phyloP scores from a whole-genome alignment of 1,284 basidiomycete species.

The Athelia sp. region DNA sequence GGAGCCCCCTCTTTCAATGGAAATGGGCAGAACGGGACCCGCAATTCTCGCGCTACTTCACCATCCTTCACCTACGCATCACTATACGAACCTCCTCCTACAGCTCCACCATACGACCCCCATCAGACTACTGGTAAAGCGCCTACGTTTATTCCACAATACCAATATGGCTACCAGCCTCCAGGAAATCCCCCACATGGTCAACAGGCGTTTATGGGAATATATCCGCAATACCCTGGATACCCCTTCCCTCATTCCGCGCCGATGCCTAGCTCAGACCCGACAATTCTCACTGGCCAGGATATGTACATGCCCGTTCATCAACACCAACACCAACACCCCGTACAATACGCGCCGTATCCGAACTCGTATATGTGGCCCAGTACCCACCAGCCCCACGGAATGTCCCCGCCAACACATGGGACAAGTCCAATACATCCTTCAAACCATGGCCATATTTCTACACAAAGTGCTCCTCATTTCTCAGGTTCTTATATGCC shows the following conservation, averaged over 20 bases:
- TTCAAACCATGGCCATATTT: slow-evolving; percentile 23
- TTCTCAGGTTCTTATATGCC: slow-evolving; percentile 33
- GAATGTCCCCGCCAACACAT: slow-evolving; percentile 16
- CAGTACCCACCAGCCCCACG: slow-evolving; percentile 8
- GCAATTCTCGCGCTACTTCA: slow-evolving; percentile 66
- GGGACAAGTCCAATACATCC: slow-evolving; percentile 13
- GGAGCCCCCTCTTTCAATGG: slow-evolving; percentile 42
- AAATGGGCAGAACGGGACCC: slow-evolving; percentile 54
- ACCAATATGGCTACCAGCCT: slow-evolving; percentile 32
- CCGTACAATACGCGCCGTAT: slow-evolving; percentile 18
- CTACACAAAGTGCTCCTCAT: slow-evolving; percentile 24
- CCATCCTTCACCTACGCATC: slow-evolving; percentile 69
- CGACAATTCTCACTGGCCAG: slow-evolving; percentile 22
- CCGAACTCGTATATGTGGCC: slow-evolving; percentile 27
- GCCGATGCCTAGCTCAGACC: slow-evolving; percentile 27
- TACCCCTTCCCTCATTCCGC: slow-evolving; percentile 27
- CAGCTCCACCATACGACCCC: slow-evolving; percentile 43
- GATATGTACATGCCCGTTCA: slow-evolving; percentile 28
- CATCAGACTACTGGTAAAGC: slow-evolving; percentile 34
- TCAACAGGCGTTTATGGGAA: slow-evolving; percentile 23
- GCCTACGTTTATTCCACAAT: slow-evolving; percentile 29
- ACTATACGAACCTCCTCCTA: slow-evolving; percentile 57
- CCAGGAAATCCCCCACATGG: slow-evolving; percentile 16
- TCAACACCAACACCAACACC: slow-evolving; percentile 22
- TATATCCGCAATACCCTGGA: slow-evolving; percentile 32